Evolutionary conservation across 2,329 filamentous ascomycete genomes (phyloP).

Genomic region (Claviceps sp.): DNA sequence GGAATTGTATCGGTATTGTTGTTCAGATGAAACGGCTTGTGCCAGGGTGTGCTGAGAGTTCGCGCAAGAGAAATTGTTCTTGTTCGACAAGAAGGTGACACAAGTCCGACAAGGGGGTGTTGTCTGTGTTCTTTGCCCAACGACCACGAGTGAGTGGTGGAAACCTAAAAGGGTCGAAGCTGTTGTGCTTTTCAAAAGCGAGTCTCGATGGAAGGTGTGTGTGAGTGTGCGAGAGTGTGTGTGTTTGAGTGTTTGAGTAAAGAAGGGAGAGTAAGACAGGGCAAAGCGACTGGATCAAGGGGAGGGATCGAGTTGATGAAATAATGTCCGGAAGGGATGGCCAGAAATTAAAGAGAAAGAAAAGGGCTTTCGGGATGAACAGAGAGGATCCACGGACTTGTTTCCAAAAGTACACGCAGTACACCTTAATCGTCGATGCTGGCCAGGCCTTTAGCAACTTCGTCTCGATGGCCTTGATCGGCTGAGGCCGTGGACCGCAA

Average conservation of each 20-base stretch:
- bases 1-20: background rate
- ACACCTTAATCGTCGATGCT: conserved; percentile 6
- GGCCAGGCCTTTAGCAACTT: background rate
- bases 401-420: background rate
- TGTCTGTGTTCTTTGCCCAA: background rate
- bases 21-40: background rate
- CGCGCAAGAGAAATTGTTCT: background rate
- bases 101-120: background rate
- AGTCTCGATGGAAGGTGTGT: background rate
- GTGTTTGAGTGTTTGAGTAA: background rate
- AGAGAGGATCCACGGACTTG: conserved; percentile 4
- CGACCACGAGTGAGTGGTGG: background rate
- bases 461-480: conserved; percentile 3
- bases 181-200: background rate
- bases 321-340: conserved; percentile 4
- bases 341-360: background rate
- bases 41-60: background rate
- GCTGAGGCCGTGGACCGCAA: conserved; percentile 7
- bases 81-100: too few species aligned
- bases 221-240: background rate
- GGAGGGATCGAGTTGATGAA: conserved; percentile 5
- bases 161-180: background rate
- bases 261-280: background rate
- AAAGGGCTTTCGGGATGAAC: conserved; percentile 4
- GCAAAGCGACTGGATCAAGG: background rate